phyloP scores from a whole-genome alignment of 345 rosid genomes.

The Acer yangbiense region DNA sequence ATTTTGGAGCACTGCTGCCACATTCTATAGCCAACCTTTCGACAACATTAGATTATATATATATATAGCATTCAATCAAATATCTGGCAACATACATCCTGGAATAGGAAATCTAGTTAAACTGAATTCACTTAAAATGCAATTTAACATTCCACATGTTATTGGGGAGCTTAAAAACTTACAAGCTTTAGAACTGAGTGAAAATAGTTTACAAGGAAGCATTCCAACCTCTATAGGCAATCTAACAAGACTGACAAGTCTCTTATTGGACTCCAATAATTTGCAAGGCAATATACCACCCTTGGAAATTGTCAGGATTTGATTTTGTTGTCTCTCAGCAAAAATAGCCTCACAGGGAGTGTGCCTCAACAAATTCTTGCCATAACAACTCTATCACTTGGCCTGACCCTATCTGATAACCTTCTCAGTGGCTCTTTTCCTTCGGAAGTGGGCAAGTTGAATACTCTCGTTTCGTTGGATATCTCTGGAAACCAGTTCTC shows the following conservation, averaged over 20 bases:
- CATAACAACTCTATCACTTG: background rate
- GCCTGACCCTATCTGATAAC: slow-evolving; percentile 10
- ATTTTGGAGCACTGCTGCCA: too few relatives aligned
- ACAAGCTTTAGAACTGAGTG: too few relatives aligned
- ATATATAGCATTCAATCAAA: too few relatives aligned
- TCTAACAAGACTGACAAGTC: background rate
- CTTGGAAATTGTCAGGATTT: slow-evolving; percentile 19
- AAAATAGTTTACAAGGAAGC: background rate
- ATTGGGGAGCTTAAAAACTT: too few relatives aligned
- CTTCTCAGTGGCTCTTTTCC: slow-evolving; percentile 15
- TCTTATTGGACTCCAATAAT: background rate
- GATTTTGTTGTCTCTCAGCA: background rate
- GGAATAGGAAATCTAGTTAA: too few relatives aligned
- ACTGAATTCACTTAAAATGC: too few relatives aligned
- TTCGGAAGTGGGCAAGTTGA: slow-evolving; percentile 9
- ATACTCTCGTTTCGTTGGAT: background rate
- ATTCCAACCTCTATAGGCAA: slow-evolving; percentile 16
- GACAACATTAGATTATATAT: too few relatives aligned
- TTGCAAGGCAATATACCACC: slow-evolving; percentile 25
- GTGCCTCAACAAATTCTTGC: slow-evolving; percentile 14
- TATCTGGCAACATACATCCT: too few relatives aligned
- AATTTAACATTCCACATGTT: too few relatives aligned
- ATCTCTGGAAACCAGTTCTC: slow-evolving; percentile 1
- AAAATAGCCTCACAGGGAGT: slow-evolving; percentile 18
- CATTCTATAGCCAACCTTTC: too few relatives aligned